phyloP scores from a whole-genome alignment of 192 early-diverging fungal species.

The Coemansia sp. region DNA sequence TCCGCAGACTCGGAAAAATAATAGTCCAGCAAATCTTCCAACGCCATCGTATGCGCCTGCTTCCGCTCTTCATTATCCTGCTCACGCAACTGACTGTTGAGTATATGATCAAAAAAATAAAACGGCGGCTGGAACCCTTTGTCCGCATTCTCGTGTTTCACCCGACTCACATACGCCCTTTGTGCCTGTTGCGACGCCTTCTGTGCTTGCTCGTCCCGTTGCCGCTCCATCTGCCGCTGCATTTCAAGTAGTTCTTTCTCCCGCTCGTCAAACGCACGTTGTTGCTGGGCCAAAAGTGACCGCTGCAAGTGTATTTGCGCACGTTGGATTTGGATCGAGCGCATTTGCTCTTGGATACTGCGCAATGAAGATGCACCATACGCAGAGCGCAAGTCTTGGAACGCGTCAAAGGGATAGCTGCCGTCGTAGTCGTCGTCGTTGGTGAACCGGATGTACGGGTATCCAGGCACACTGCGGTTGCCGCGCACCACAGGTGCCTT shows the following conservation, averaged over 20 bases:
- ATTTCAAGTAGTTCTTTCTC: slow-evolving; percentile 23
- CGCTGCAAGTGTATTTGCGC: slow-evolving; percentile 34
- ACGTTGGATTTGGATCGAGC: slow-evolving; percentile 29
- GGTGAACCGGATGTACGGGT: slow-evolving; percentile 42
- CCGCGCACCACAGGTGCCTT: not conserved
- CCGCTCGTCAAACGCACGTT: slow-evolving; percentile 18
- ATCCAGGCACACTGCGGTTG: slow-evolving; percentile 28
- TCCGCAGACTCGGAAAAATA: slow-evolving; percentile 21
- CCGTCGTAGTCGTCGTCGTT: slow-evolving; percentile 45
- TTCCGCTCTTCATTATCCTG: slow-evolving; percentile 42
- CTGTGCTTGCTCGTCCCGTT: slow-evolving; percentile 16
- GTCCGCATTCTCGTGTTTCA: slow-evolving; percentile 11
- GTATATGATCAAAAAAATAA: slow-evolving; percentile 42
- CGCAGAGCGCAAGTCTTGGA: slow-evolving; percentile 48
- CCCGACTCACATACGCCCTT: slow-evolving; percentile 17
- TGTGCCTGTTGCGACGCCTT: slow-evolving; percentile 23
- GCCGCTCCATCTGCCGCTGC: slow-evolving; percentile 32
- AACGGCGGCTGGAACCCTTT: slow-evolving; percentile 35
- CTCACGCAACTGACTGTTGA: slow-evolving; percentile 28
- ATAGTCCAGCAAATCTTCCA: slow-evolving; percentile 23
- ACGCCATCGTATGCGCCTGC: slow-evolving; percentile 28
- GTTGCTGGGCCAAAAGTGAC: slow-evolving; percentile 25
- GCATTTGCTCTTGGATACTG: slow-evolving; percentile 36
- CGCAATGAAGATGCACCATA: slow-evolving; percentile 24
- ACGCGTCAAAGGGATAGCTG: slow-evolving; percentile 49